Evolutionary conservation across 163 green algal species (phyloP).

Genomic region (Scenedesmus sp.): DNA sequence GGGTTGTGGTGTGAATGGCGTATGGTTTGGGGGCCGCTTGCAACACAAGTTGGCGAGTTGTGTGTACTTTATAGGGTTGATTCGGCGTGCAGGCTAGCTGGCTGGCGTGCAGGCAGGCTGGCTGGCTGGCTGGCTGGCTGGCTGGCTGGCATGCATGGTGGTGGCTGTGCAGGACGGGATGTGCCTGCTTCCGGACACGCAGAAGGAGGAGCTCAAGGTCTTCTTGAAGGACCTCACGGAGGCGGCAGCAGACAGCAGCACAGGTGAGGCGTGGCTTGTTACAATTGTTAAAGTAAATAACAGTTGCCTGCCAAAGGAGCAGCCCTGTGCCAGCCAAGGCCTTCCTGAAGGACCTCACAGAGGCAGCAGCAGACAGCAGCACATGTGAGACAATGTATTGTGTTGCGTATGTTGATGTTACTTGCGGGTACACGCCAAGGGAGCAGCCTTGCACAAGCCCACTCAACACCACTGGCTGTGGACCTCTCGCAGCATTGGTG

Average conservation of each 20-base stretch:
- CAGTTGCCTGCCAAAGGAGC: too few species aligned
- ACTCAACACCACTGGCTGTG: too few species aligned
- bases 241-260: slow-evolving; percentile 64
- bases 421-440: too few species aligned
- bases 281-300: too few species aligned
- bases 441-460: too few species aligned
- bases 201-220: slow-evolving; percentile 85
- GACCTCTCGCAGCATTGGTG: too few species aligned
- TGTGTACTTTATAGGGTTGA: too few species aligned
- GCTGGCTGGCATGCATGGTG: slow-evolving; percentile 78
- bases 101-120: background rate
- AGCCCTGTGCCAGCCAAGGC: too few species aligned
- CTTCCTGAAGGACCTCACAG: slow-evolving; percentile 80
- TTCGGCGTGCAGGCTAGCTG: too few species aligned
- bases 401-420: background rate
- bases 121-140: background rate
- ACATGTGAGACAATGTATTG: background rate
- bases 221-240: slow-evolving; percentile 90
- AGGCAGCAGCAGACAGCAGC: slow-evolving; percentile 69
- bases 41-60: too few species aligned
- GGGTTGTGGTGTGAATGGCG: background rate
- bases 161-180: slow-evolving; percentile 79
- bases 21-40: too few species aligned
- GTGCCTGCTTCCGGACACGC: slow-evolving; percentile 84
- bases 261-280: background rate